Conservation (phyloP, 345 rosid genomes). For the Populus ilicifolia region DNA sequence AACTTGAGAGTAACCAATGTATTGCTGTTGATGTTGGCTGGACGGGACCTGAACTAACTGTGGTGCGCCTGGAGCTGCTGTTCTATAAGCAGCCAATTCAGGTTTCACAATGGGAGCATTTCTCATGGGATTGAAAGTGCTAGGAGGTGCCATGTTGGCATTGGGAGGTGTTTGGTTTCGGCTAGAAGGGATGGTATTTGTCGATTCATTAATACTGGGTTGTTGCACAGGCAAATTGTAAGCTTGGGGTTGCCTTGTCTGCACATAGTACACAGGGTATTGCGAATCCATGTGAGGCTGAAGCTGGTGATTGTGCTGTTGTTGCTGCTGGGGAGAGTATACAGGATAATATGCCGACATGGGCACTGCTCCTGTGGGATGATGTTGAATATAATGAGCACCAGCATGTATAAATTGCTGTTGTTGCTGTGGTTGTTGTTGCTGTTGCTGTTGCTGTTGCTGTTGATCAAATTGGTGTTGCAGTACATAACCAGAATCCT, state of each 20-base stretch:
- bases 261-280: slow-evolving; percentile 70
- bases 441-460: slow-evolving; percentile 24
- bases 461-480: too few species aligned
- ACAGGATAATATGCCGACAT: slow-evolving; percentile 61
- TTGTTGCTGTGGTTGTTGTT: slow-evolving; percentile 35
- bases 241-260: slow-evolving; percentile 56
- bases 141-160: slow-evolving; percentile 49
- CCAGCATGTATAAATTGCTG: slow-evolving; percentile 72
- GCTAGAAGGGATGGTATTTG: slow-evolving; percentile 39
- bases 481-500: slow-evolving; percentile 56
- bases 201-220: slow-evolving; percentile 49
- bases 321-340: slow-evolving; percentile 77
- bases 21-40: slow-evolving; percentile 70
- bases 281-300: slow-evolving; percentile 77
- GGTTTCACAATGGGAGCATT: slow-evolving; percentile 55
- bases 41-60: slow-evolving; percentile 68
- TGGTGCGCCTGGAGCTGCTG: slow-evolving; percentile 47
- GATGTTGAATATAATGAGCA: slow-evolving; percentile 67
- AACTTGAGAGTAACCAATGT: slow-evolving; percentile 68
- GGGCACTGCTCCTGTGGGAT: slow-evolving; percentile 56
- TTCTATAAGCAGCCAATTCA: slow-evolving; percentile 68
- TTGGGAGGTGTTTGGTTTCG: slow-evolving; percentile 58
- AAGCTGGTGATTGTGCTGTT: too few species aligned
- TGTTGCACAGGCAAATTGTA: slow-evolving; percentile 63
- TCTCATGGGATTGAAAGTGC: slow-evolving; percentile 50